Conservation (phyloP, 1,284 basidiomycete genomes). For the Termitomyces sp. region DNA sequence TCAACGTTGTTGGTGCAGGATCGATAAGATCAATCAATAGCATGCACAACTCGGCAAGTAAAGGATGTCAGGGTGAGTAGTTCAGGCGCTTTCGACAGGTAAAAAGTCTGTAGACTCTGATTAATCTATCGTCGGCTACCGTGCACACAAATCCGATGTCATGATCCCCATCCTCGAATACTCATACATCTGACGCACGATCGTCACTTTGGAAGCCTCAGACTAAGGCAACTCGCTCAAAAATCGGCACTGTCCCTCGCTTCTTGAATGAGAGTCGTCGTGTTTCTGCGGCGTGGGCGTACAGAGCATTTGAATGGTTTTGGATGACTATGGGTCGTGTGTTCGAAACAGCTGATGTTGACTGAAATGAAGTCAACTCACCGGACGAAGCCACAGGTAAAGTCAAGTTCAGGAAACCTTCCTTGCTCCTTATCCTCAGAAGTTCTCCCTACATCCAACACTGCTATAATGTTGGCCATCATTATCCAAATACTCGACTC, state of each 20-base stretch:
- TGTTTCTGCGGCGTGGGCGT: constrained; percentile 25
- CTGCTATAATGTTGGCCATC: constrained; percentile 29
- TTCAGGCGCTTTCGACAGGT: background rate
- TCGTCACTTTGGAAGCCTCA: background rate
- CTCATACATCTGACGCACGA: background rate
- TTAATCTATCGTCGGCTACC: background rate
- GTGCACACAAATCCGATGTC: background rate
- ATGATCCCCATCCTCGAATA: background rate
- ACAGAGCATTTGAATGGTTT: constrained; percentile 30
- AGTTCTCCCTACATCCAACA: constrained; percentile 30
- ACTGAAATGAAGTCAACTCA: constrained; percentile 18
- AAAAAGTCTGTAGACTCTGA: background rate
- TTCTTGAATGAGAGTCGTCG: constrained; percentile 23
- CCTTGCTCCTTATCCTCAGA: constrained; percentile 27
- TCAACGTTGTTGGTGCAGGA: background rate
- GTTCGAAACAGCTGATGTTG: background rate
- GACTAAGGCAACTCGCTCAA: background rate
- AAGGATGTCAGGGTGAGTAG: background rate
- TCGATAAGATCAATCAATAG: background rate
- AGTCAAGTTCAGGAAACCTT: constrained; percentile 25
- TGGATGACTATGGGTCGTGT: constrained; percentile 27
- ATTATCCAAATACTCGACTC: constrained; percentile 32
- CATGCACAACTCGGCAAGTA: background rate
- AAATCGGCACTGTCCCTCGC: constrained; percentile 19
- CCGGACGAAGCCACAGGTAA: constrained; percentile 34